Percentiles rank a stretch among this genome's conserved stretches.
These are phyloP conservation scores for Golubevia pallescens DNA, from an alignment of 1,284 basidiomycete species.

Conservation along the genomic window DNA sequence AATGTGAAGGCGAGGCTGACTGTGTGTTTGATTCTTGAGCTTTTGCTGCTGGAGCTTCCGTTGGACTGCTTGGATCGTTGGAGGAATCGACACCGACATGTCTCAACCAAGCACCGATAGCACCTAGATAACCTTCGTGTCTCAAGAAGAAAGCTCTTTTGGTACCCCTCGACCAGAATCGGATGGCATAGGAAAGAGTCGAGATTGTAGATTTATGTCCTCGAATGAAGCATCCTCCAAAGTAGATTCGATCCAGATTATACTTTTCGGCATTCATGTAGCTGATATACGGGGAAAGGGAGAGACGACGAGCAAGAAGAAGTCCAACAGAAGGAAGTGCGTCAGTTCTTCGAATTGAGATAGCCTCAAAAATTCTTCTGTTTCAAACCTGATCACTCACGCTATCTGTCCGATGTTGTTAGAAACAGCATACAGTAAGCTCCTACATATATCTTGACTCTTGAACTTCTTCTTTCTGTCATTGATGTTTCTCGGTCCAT, in stretches of 20 bases:
- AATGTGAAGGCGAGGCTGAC: too few species aligned
- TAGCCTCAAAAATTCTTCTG: too few species aligned
- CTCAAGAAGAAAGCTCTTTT: constrained; percentile 95
- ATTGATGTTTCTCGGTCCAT: constrained; percentile 15
- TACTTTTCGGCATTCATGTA: constrained; percentile 99
- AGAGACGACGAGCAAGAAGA: too few species aligned
- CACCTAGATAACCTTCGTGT: constrained; percentile 96
- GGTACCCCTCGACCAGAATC: constrained; percentile 98
- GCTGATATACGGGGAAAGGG: too few species aligned
- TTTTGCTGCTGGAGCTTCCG: too few species aligned
- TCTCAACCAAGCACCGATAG: too few species aligned
- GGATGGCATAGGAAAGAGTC: constrained; percentile 96
- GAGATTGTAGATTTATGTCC: constrained; percentile 97
- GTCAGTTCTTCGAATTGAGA: too few species aligned
- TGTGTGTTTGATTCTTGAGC: too few species aligned
- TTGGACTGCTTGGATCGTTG: too few species aligned
- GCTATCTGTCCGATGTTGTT: constrained; percentile 99
- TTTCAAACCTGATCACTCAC: constrained; percentile 46
- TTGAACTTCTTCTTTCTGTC: constrained; percentile 74
- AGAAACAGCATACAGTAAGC: constrained; percentile 90
- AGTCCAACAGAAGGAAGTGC: too few species aligned
- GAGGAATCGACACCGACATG: too few species aligned
- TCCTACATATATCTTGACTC: constrained; percentile 92
- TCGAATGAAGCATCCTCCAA: constrained; percentile 98
- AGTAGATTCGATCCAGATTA: constrained; percentile 94